Evolutionary conservation across 2,329 filamentous ascomycete genomes (phyloP), one percentile per base, ranked within the genome.

Genomic region (Colletotrichum spaethianum): DNA sequence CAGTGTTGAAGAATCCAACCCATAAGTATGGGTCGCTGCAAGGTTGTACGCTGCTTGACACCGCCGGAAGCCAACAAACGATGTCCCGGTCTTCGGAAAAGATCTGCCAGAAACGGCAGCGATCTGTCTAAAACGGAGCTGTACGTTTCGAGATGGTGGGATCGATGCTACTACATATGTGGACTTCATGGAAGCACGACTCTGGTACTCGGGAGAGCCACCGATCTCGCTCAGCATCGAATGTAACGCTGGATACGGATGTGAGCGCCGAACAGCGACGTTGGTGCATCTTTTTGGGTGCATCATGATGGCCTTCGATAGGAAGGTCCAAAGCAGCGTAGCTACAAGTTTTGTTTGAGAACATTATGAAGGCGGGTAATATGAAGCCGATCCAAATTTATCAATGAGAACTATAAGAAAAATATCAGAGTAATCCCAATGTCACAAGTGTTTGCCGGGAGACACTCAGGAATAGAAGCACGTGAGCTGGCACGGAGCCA

Each of bases 111-210:
- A 60, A 48, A 8, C 12, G 56, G 69, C 50, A 69, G 23, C 31
- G 69, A 72, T 69, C 69, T 53, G 20, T 59, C 20, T 14, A 14
- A 5, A 16, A 60, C 36, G 65, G 69, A 46, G 9, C 46, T 2
- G 16, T 36, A 14, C 18, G 65, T 72, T 72, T 69, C 65, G 69
- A 44, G 53, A 53, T 44, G 12, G 69, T 69, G 65, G 69, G 18
- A 68, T 60, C 16, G 18, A 59, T 69, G 31, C 52, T 40, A 72
- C 65, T n/a, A n/a, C n/a, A n/a, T n/a, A n/a, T n/a, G n/a, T n/a
- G n/a, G n/a, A 38, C 14, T 26, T n/a, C 42, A 46, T 40, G 36
- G 53, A 52, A 44, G 11, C 28, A 18, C 18, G 20, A 16, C 5
- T 20, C 36, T 28, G 16, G 31, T 14, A 26, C 26, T 33, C 36